Percentiles rank a stretch among this genome's conserved stretches.
Conservation (phyloP, 2,329 filamentous ascomycete genomes). For the Purpureocillium lavendulum region DNA sequence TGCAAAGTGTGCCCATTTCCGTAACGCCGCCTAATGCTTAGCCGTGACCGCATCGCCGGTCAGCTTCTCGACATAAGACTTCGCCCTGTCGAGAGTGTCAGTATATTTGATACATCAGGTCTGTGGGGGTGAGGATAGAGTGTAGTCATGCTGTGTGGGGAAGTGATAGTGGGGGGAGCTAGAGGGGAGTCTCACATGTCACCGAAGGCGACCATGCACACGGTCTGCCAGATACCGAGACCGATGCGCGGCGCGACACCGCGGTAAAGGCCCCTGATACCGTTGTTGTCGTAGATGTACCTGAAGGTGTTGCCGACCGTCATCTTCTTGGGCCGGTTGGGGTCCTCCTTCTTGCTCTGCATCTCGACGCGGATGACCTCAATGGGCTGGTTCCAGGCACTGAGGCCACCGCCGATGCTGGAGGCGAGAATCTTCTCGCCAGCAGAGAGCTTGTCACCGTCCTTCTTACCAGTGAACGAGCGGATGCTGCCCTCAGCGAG, state of each 20-base stretch:
- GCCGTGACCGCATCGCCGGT: slow-evolving; percentile 56
- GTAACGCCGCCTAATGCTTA: slow-evolving; percentile 52
- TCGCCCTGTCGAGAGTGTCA: slow-evolving; percentile 42
- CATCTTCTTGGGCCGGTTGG: slow-evolving; percentile 98
- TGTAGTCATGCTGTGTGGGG: slow-evolving; percentile 3
- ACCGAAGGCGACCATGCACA: slow-evolving; percentile 98
- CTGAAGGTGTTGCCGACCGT: slow-evolving; percentile 77
- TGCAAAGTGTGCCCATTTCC: not conserved
- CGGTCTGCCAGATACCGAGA: slow-evolving; percentile 95
- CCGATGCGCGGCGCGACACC: slow-evolving; percentile 91
- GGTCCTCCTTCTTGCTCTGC: slow-evolving; percentile 98
- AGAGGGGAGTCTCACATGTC: slow-evolving; percentile 66
- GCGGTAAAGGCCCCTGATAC: slow-evolving; percentile 86
- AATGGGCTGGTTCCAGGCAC: slow-evolving; percentile 98
- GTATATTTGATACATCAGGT: slow-evolving; percentile 9
- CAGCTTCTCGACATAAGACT: slow-evolving; percentile 58
- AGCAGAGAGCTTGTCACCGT: slow-evolving; percentile 68
- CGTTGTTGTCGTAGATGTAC: slow-evolving; percentile 90
- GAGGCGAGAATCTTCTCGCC: slow-evolving; percentile 85
- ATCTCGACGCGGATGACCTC: slow-evolving; percentile 99
- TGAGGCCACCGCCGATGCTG: slow-evolving; percentile 83
- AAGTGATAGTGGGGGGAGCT: not conserved
- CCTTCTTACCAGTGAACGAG: slow-evolving; percentile 65
- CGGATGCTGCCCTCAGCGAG: slow-evolving; percentile 87
- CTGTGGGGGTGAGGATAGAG: too few relatives aligned